A percentile compares a stretch with the other conserved stretches of the same genome.
These are phyloP conservation scores for Allantophomopsis lycopodina DNA, from an alignment of 2,329 filamentous ascomycete species.

Conservation along the genomic window DNA sequence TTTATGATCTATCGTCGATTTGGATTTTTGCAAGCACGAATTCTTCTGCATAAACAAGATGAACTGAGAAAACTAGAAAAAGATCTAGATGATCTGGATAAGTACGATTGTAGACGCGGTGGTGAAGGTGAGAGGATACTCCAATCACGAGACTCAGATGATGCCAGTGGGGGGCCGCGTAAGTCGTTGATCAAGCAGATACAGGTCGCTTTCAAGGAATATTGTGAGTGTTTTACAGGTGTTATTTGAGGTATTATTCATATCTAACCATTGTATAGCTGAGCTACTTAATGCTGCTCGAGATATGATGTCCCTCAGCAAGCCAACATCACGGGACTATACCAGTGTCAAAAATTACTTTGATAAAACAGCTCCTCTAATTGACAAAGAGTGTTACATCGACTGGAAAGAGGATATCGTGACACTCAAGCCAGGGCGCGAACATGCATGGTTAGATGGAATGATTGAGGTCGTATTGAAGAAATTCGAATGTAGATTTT, in stretches of 20 bases:
- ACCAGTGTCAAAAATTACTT: slow-evolving; percentile 17
- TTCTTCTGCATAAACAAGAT: slow-evolving; percentile 10
- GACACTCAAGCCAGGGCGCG: slow-evolving; percentile 21
- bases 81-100: too few species aligned
- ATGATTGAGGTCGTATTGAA: slow-evolving; percentile 16
- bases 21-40: slow-evolving; percentile 23
- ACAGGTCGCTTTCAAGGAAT: slow-evolving; percentile 4
- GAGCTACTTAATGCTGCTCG: slow-evolving; percentile 8
- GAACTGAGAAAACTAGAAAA: too few species aligned
- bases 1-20: slow-evolving; percentile 27
- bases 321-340: slow-evolving; percentile 18
- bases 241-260: background rate
- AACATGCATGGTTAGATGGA: slow-evolving; percentile 24
- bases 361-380: slow-evolving; percentile 8
- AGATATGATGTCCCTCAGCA: slow-evolving; percentile 14
- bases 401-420: slow-evolving; percentile 24
- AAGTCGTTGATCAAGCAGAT: slow-evolving; percentile 1
- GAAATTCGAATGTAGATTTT: slow-evolving; percentile 3
- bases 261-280: slow-evolving; percentile 1
- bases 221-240: background rate
- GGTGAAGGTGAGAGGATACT: too few species aligned
- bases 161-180: too few species aligned
- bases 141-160: too few species aligned
- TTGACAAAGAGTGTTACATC: slow-evolving; percentile 18
- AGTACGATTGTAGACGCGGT: too few species aligned